Conservation (phyloP, 306 rosid species). For the Corylus heterophylla region DNA sequence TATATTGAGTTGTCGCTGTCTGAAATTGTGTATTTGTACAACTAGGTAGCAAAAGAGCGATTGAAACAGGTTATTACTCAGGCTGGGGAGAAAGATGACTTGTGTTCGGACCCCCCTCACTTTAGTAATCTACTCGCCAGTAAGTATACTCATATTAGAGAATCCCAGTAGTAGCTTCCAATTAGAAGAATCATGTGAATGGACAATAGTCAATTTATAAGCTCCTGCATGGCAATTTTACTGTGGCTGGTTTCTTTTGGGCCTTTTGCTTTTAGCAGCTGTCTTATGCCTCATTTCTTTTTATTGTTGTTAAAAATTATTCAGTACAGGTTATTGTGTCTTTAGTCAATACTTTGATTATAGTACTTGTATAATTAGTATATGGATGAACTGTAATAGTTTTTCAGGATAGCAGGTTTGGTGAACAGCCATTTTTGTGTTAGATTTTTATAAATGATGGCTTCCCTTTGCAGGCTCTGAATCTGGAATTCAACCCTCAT, state of each 20-base stretch:
- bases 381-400: not conserved
- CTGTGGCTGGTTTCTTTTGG: not conserved
- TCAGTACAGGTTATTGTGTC: not conserved
- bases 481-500: conserved; percentile 62
- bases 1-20: not conserved
- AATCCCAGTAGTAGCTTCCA: not conserved
- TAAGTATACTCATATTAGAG: conserved; percentile 43
- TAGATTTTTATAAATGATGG: conserved; percentile 8
- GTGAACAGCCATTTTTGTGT: conserved; percentile 21
- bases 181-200: not conserved
- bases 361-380: not conserved
- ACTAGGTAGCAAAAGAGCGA: conserved; percentile 76
- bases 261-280: conserved; percentile 20
- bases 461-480: conserved; percentile 61
- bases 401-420: conserved; percentile 9
- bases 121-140: conserved; percentile 36
- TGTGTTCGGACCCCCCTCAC: conserved; percentile 51
- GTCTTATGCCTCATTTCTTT: conserved; percentile 13
- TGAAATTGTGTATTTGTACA: conserved; percentile 30
- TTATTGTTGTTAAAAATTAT: not conserved
- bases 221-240: not conserved
- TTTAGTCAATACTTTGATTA: not conserved
- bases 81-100: conserved; percentile 68
- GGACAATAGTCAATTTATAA: not conserved
- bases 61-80: conserved; percentile 70